These are phyloP conservation scores for Metschnikowia gelsemii DNA, from an alignment of 805 yeast species.

Conservation along the genomic window DNA sequence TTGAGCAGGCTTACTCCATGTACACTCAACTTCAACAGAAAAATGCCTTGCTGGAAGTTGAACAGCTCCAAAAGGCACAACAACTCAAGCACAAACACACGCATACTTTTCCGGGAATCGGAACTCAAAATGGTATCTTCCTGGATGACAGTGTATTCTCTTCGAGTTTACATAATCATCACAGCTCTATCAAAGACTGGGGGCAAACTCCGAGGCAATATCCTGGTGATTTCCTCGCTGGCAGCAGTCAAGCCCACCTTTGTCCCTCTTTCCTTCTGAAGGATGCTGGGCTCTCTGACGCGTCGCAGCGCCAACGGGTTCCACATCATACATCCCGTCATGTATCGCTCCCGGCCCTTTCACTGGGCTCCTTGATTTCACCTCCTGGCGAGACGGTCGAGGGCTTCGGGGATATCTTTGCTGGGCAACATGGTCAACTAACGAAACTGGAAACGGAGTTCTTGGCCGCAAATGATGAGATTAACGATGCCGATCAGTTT, in stretches of 20 bases:
- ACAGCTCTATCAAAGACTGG: slow-evolving; percentile 5
- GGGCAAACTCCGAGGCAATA: slow-evolving; percentile 9
- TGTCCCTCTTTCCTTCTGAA: neutral
- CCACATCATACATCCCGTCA: neutral
- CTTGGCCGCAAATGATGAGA: slow-evolving; percentile 6
- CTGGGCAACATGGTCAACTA: slow-evolving; percentile 1
- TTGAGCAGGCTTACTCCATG: slow-evolving; percentile 45
- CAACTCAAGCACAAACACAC: slow-evolving; percentile 22
- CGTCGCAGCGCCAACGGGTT: neutral
- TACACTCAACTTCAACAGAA: slow-evolving; percentile 41
- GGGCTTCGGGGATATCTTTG: slow-evolving; percentile 1
- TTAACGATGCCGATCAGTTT: slow-evolving; percentile 20
- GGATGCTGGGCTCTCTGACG: neutral
- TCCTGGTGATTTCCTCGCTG: slow-evolving; percentile 3
- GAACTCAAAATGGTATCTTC: neutral
- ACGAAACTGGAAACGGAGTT: neutral
- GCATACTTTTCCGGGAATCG: neutral
- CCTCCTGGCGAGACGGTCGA: slow-evolving; percentile 13
- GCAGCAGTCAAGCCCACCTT: neutral
- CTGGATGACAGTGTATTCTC: neutral
- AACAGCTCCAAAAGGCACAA: slow-evolving; percentile 40
- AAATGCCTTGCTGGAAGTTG: slow-evolving; percentile 34
- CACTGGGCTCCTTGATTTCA: slow-evolving; percentile 8
- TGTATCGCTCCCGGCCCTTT: slow-evolving; percentile 1
- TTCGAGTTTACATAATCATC: neutral